phyloP scores from a whole-genome alignment of 2,329 filamentous ascomycete genomes.

The Emericellopsis cladophorae region DNA sequence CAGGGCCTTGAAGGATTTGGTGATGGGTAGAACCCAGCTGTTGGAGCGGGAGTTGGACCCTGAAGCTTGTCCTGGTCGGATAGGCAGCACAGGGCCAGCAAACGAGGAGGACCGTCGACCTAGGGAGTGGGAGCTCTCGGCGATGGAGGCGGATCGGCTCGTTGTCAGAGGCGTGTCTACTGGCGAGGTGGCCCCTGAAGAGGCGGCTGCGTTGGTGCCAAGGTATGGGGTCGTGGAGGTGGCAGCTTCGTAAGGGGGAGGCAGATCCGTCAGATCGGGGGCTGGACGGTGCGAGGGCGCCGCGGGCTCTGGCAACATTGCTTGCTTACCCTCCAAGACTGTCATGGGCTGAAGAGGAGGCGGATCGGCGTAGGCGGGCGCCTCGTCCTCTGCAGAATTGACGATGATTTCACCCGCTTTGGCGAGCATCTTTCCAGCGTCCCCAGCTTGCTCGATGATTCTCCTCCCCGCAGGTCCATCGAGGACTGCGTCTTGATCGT shows the following conservation, averaged over 20 bases:
- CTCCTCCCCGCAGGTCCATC: conserved; percentile 6
- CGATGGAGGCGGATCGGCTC: too few relatives aligned
- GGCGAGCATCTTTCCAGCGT: conserved; percentile 1
- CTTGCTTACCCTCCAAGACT: too few relatives aligned
- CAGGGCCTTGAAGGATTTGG: conserved; percentile 21
- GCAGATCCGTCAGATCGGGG: conserved; percentile 5
- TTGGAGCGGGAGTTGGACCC: neutral
- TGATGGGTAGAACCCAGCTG: conserved; percentile 6
- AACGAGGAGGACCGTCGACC: neutral
- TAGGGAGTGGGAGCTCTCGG: too few relatives aligned
- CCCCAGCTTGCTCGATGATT: conserved; percentile 8
- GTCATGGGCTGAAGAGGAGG: neutral
- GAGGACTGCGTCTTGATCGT: conserved; percentile 12
- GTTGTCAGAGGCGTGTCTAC: too few relatives aligned
- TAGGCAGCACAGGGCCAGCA: neutral
- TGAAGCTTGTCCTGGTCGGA: neutral
- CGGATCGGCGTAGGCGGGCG: neutral
- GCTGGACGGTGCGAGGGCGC: neutral
- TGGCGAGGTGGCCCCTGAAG: too few relatives aligned
- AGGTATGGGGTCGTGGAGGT: neutral
- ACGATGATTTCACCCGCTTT: conserved; percentile 1
- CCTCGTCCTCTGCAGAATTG: neutral
- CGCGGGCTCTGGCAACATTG: neutral
- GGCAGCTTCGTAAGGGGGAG: conserved; percentile 12
- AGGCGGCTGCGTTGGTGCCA: too few relatives aligned